Percentiles rank a stretch among this genome's conserved stretches.
Evolutionary conservation across 1,284 basidiomycete genomes (phyloP).

Genomic region (Pseudomicrostroma phylloplanum): DNA sequence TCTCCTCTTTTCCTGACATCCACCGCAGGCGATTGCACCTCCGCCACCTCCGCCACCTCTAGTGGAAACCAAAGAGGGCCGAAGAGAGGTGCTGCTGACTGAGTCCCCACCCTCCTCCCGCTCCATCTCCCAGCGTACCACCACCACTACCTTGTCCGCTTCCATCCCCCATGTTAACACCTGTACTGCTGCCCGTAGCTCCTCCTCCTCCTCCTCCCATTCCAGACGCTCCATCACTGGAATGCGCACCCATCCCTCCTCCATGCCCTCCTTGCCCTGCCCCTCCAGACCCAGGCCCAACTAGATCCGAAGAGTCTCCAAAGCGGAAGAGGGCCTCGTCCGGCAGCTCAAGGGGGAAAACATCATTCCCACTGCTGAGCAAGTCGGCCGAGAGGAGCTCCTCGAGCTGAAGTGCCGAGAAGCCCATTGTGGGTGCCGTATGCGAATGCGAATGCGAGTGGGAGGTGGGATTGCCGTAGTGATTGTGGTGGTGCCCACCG

Average conservation of each 20-base stretch:
- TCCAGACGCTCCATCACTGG: neutral
- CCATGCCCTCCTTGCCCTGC: too few species aligned
- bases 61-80: constrained; percentile 7
- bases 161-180: neutral
- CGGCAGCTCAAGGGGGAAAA: neutral
- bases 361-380: neutral
- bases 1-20: too few species aligned
- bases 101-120: neutral
- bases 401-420: constrained; percentile 6
- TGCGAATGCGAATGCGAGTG: too few species aligned
- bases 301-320: neutral
- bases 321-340: neutral
- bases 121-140: neutral
- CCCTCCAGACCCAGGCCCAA: neutral
- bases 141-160: neutral
- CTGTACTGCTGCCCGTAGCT: neutral
- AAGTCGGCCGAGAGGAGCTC: constrained; percentile 1
- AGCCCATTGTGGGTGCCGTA: constrained; percentile 3
- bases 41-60: too few species aligned
- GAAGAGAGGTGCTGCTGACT: neutral
- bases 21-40: too few species aligned
- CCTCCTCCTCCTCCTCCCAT: neutral
- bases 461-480: neutral
- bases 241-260: neutral
- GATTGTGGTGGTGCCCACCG: neutral